phyloP scores from a whole-genome alignment of 1,284 basidiomycete species.

The Wallemia mellicola region DNA sequence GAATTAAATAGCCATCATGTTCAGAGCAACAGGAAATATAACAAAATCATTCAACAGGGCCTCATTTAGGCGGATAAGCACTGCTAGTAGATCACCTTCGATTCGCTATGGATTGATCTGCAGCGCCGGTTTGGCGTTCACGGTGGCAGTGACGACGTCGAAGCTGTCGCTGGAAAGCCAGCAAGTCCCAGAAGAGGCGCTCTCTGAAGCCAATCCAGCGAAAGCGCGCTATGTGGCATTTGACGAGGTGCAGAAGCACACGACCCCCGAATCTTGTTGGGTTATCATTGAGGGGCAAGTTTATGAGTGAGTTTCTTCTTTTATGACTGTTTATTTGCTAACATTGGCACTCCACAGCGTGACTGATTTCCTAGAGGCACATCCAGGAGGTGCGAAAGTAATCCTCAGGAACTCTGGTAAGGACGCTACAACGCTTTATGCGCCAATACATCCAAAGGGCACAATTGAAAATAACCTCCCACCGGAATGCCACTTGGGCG shows the following conservation, averaged over 20 bases:
- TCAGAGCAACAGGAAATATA: neutral
- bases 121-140: neutral
- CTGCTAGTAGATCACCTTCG: neutral
- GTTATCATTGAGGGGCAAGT: conserved; percentile 47
- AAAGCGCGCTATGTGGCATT: conserved; percentile 13
- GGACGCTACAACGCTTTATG: neutral
- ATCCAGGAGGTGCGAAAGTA: neutral
- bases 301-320: conserved; percentile 22
- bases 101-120: neutral
- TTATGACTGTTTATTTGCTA: neutral
- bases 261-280: conserved; percentile 32
- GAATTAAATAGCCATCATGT: too few species aligned
- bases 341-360: conserved; percentile 2
- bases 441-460: neutral
- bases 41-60: neutral
- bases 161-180: neutral
- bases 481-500: neutral
- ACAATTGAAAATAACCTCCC: neutral
- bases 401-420: neutral
- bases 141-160: neutral
- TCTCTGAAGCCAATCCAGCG: neutral
- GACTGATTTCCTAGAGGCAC: conserved; percentile 4
- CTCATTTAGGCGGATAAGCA: neutral
- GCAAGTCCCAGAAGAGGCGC: neutral
- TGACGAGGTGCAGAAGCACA: conserved; percentile 25